These are phyloP conservation scores for Malus hybrid DNA, from an alignment of 331 rosid species.

Conservation along the genomic window DNA sequence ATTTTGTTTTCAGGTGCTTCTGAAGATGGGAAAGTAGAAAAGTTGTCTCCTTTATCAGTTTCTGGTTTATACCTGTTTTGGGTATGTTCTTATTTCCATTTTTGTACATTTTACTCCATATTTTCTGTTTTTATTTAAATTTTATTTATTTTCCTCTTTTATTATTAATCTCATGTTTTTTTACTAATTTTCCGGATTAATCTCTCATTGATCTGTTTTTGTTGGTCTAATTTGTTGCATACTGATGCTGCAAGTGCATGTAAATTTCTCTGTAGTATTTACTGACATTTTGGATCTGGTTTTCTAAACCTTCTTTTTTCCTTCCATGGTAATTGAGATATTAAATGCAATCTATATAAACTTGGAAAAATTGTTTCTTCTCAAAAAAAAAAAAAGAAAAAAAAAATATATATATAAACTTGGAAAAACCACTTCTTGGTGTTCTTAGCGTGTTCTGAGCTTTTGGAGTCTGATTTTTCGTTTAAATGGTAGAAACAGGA, in stretches of 20 bases:
- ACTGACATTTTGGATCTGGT: background rate
- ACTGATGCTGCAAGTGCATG: background rate
- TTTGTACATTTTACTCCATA: background rate
- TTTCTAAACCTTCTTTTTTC: background rate
- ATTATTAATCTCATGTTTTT: background rate
- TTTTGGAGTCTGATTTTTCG: background rate
- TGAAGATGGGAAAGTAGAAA: conserved; percentile 20
- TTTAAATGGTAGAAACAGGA: background rate
- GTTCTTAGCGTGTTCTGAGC: background rate
- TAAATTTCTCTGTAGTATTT: background rate
- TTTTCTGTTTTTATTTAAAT: background rate
- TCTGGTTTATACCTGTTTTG: conserved; percentile 10
- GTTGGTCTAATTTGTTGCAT: background rate
- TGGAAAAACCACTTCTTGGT: background rate
- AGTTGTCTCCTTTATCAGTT: conserved; percentile 2
- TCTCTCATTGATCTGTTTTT: background rate
- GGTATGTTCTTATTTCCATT: conserved; percentile 14
- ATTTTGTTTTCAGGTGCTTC: conserved; percentile 17
- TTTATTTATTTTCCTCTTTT: background rate
- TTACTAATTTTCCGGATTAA: background rate
- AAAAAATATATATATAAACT: background rate
- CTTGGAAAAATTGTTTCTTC: background rate
- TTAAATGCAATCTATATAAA: background rate
- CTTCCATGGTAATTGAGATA: background rate
- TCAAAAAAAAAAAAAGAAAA: no score